Evolutionary conservation across 495 filamentous ascomycete genomes (phyloP).

Genomic region (Annulohypoxylon moriforme): DNA sequence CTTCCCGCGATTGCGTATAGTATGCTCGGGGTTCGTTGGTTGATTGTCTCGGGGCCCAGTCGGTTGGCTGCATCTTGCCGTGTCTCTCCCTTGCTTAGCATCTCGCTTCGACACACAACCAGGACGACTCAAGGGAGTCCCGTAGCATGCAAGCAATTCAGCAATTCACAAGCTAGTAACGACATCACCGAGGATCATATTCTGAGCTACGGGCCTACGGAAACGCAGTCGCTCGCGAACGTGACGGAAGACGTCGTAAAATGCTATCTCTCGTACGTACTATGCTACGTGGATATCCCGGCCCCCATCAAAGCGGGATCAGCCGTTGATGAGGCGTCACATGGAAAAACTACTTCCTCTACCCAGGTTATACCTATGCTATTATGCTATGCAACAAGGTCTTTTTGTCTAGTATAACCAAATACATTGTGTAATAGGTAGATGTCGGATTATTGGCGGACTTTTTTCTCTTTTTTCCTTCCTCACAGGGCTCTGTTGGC

Average conservation of each 20-base stretch:
- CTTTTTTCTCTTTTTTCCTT: background rate
- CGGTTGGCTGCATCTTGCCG: conserved; percentile 43
- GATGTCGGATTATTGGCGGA: conserved; percentile 4
- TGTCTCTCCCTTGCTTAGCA: conserved; percentile 23
- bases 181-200: conserved; percentile 4
- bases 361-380: background rate
- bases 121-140: conserved; percentile 9
- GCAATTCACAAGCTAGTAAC: conserved; percentile 20
- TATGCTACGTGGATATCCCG: conserved; percentile 20
- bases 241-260: background rate
- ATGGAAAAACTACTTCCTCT: background rate
- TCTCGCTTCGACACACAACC: conserved; percentile 19
- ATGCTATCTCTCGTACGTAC: conserved; percentile 15
- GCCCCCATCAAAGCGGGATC: conserved; percentile 16
- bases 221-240: conserved; percentile 4
- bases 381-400: background rate
- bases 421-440: background rate
- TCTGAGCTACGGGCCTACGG: background rate
- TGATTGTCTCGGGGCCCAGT: conserved; percentile 33
- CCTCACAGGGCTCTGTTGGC: conserved; percentile 8
- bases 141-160: conserved; percentile 5
- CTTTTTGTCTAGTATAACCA: background rate
- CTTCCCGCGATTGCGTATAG: conserved; percentile 13
- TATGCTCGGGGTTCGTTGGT: conserved; percentile 16
- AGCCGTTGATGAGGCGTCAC: conserved; percentile 6